Percentiles rank a stretch among this genome's conserved stretches.
phyloP scores from a whole-genome alignment of 805 yeast genomes.

The Schwanniomyces vanrijiae region DNA sequence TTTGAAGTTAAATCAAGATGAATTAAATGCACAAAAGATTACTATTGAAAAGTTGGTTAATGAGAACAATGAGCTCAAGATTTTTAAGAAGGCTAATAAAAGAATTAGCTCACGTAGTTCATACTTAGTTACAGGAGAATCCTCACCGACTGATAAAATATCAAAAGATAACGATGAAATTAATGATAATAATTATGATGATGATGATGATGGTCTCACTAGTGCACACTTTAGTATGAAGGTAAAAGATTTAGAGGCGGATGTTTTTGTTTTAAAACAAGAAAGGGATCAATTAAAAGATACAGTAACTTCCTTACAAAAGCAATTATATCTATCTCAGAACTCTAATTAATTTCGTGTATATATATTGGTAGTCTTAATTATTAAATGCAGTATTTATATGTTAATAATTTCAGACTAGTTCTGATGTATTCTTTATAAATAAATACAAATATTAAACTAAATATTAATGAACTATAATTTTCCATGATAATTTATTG shows the following conservation, averaged over 20 bases:
- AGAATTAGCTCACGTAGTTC: constrained; percentile 30
- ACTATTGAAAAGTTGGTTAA: constrained; percentile 53
- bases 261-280: constrained; percentile 73
- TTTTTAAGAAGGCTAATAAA: constrained; percentile 46
- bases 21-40: constrained; percentile 60
- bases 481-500: background rate
- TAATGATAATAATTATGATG: constrained; percentile 10
- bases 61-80: constrained; percentile 69
- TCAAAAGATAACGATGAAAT: constrained; percentile 18
- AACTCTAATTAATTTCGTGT: background rate
- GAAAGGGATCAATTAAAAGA: constrained; percentile 80
- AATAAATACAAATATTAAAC: background rate
- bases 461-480: background rate
- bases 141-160: constrained; percentile 13
- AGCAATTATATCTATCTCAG: constrained; percentile 43
- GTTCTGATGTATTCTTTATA: too few species aligned
- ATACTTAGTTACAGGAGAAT: constrained; percentile 20
- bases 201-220: constrained; percentile 27
- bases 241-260: constrained; percentile 82
- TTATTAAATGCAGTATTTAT: background rate
- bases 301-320: constrained; percentile 57
- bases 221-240: constrained; percentile 69
- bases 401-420: background rate
- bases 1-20: constrained; percentile 69
- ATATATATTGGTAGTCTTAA: background rate